A percentile compares a stretch with the other conserved stretches of the same genome.
Conservation (phyloP, 139 green algal genomes). For the Coelastrella sp. region DNA sequence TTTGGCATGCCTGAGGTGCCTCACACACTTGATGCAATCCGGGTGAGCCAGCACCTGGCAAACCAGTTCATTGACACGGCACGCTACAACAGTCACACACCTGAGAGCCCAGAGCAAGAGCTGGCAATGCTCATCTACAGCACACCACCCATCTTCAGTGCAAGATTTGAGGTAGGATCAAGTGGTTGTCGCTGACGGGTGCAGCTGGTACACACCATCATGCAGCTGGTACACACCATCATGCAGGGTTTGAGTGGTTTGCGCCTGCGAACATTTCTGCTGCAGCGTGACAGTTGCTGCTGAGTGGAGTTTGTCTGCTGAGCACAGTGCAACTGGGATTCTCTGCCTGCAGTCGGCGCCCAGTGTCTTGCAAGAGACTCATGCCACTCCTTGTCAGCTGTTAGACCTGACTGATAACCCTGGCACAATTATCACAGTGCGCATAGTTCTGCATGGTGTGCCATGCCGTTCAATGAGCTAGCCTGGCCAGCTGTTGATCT, state of each 20-base stretch:
- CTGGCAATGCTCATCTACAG: slow-evolving; percentile 83
- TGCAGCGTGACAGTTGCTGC: no score
- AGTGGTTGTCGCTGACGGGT: no score
- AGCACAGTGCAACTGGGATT: no score
- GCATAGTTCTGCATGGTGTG: no score
- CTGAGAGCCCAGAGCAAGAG: slow-evolving; percentile 82
- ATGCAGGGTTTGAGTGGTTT: no score
- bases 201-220: neutral
- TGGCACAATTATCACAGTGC: no score
- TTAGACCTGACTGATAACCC: no score
- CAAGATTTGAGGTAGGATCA: slow-evolving; percentile 58
- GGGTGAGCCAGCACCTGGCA: slow-evolving; percentile 70
- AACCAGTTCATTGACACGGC: slow-evolving; percentile 79
- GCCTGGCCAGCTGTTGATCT: neutral
- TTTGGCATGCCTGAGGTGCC: slow-evolving; percentile 83
- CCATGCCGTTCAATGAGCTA: neutral
- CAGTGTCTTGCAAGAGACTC: no score
- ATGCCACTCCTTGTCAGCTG: no score
- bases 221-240: neutral
- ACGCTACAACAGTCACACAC: slow-evolving; percentile 62
- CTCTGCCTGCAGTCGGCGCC: no score
- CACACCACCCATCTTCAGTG: slow-evolving; percentile 73
- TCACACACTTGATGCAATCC: slow-evolving; percentile 79
- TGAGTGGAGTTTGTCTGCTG: no score
- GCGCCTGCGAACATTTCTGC: no score